Conservation (phyloP, 106 monocot species). For the Dendrobium catenatum region DNA sequence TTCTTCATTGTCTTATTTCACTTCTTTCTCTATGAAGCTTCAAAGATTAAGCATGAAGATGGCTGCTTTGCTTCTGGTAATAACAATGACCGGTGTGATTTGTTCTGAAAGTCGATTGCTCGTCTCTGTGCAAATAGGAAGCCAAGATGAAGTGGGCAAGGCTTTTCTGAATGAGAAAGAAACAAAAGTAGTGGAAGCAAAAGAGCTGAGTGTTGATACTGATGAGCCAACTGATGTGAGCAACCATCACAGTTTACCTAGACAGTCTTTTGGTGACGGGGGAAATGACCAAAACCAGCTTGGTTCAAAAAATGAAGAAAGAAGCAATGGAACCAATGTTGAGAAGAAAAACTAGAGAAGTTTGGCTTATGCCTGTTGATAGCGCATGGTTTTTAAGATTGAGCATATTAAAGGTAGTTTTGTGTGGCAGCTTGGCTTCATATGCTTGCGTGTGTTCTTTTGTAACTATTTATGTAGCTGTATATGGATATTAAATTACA, state of each 20-base stretch:
- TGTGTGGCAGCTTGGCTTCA: no score
- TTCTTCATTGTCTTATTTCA: background rate
- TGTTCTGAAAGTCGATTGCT: background rate
- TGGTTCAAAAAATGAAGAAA: background rate
- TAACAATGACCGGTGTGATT: background rate
- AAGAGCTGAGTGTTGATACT: background rate
- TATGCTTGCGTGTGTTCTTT: no score
- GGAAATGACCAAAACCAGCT: background rate
- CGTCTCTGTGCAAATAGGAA: background rate
- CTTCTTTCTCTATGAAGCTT: background rate
- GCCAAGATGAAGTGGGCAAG: background rate
- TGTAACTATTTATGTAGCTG: no score
- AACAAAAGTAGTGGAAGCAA: background rate
- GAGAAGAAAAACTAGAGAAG: background rate
- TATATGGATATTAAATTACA: no score
- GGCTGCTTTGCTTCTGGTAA: background rate
- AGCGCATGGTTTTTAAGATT: no score
- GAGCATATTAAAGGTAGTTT: no score
- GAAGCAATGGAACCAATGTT: background rate
- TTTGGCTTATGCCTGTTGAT: no score
- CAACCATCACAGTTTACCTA: slow-evolving; percentile 6
- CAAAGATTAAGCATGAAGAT: background rate
- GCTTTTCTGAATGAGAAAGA: background rate
- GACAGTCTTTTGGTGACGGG: slow-evolving; percentile 8
- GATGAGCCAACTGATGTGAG: background rate